Evolutionary conservation across 164 flowering plant genomes (phyloP).

Genomic region (Santalum album): DNA sequence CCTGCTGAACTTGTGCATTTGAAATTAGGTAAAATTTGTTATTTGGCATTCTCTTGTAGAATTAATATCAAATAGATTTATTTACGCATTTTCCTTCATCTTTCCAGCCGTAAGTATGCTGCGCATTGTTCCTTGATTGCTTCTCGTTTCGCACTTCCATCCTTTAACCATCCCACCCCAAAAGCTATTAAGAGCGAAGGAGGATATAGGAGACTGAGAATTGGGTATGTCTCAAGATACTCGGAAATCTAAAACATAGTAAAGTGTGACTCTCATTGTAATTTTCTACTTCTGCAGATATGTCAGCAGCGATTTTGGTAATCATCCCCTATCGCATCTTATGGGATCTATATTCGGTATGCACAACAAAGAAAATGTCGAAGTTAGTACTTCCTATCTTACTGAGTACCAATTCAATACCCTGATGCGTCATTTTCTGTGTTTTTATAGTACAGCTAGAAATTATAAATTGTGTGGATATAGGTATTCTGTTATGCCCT

Average conservation of each 20-base stretch:
- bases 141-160: conserved; percentile 63
- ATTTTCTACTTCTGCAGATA: conserved; percentile 33
- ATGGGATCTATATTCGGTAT: conserved; percentile 99
- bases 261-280: neutral
- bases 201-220: conserved; percentile 50
- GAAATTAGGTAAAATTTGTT: too few relatives aligned
- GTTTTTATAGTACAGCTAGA: neutral
- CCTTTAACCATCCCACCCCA: conserved; percentile 59
- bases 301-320: conserved; percentile 98
- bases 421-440: neutral
- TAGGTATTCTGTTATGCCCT: conserved; percentile 97
- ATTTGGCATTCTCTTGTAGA: neutral
- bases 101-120: conserved; percentile 83
- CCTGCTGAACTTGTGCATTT: too few relatives aligned
- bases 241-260: neutral
- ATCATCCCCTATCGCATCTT: conserved; percentile 92
- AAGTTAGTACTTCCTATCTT: conserved; percentile 35
- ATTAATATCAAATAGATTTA: too few relatives aligned
- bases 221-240: conserved; percentile 53
- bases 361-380: conserved; percentile 81
- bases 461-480: conserved; percentile 4
- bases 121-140: conserved; percentile 81
- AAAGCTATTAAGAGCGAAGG: conserved; percentile 54
- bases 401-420: neutral
- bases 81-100: neutral